A percentile compares a stretch with the other conserved stretches of the same genome.
Conservation (phyloP, 768 basidiomycete species). For the Tephrocybe sp. region DNA sequence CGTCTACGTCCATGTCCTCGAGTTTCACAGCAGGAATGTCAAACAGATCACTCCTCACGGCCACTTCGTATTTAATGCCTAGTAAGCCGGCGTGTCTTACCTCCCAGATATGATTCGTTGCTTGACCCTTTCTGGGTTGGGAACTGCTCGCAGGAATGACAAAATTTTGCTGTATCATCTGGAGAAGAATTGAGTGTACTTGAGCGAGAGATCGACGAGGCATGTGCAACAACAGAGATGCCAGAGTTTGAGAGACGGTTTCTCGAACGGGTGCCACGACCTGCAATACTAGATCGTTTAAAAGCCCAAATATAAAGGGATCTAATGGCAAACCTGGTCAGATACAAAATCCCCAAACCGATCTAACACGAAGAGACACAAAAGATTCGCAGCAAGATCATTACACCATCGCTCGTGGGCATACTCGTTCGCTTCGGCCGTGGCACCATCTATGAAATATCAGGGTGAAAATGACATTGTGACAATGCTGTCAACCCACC, state of each 20-base stretch:
- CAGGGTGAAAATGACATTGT: neutral
- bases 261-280: constrained; percentile 97
- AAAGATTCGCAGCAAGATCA: constrained; percentile 76
- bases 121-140: constrained; percentile 29
- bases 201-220: constrained; percentile 73
- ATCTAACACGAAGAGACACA: constrained; percentile 90
- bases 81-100: constrained; percentile 96
- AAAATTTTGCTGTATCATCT: constrained; percentile 94
- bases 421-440: constrained; percentile 54
- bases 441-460: constrained; percentile 41
- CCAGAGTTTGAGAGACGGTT: constrained; percentile 91
- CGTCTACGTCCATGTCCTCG: constrained; percentile 34
- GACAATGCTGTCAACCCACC: constrained; percentile 37
- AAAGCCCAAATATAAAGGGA: neutral
- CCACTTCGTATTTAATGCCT: constrained; percentile 97
- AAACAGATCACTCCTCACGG: constrained; percentile 85
- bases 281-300: constrained; percentile 20
- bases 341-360: constrained; percentile 98
- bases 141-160: constrained; percentile 34
- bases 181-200: constrained; percentile 80
- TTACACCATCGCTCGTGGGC: constrained; percentile 90
- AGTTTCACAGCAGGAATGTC: constrained; percentile 34
- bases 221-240: constrained; percentile 86
- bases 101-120: constrained; percentile 83
- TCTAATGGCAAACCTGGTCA: constrained; percentile 55